Conservation (phyloP, 495 filamentous ascomycete genomes). For the Astrothelium macrocarpum region DNA sequence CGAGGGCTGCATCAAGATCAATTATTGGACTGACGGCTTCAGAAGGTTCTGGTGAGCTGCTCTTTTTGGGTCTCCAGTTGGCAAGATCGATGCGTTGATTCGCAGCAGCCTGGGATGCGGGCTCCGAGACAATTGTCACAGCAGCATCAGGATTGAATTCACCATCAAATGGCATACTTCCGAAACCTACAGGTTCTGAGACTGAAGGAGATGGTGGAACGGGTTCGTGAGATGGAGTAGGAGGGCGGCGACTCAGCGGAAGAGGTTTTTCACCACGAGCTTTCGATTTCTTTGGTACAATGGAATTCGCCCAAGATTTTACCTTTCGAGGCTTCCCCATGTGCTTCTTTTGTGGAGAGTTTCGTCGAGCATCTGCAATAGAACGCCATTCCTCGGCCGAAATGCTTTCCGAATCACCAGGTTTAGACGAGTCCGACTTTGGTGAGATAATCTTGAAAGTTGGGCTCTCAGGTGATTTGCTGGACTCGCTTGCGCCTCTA, state of each 20-base stretch:
- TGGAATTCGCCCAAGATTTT: slow-evolving; percentile 12
- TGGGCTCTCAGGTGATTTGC: slow-evolving; percentile 32
- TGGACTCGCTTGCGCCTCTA: slow-evolving; percentile 30
- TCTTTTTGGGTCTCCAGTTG: slow-evolving; percentile 23
- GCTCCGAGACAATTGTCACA: slow-evolving; percentile 23
- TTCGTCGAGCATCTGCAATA: not conserved
- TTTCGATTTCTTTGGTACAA: slow-evolving; percentile 15
- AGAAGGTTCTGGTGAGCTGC: not conserved
- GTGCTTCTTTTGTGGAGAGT: not conserved
- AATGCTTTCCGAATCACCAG: not conserved
- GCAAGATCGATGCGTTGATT: slow-evolving; percentile 13
- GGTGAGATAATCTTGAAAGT: not conserved
- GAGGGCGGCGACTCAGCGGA: not conserved
- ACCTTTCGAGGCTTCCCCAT: slow-evolving; percentile 10
- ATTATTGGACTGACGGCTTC: slow-evolving; percentile 60
- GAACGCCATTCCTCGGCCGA: slow-evolving; percentile 2
- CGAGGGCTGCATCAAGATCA: slow-evolving; percentile 91
- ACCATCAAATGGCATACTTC: slow-evolving; percentile 19
- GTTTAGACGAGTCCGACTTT: not conserved
- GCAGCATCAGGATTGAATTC: slow-evolving; percentile 29
- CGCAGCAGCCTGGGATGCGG: not conserved
- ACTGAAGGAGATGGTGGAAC: slow-evolving; percentile 17
- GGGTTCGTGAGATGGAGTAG: slow-evolving; percentile 8
- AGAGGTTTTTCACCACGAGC: not conserved
- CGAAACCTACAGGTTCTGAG: slow-evolving; percentile 12